Conservation (phyloP, 2,329 filamentous ascomycete species). For the Aureobasidium sp. region DNA sequence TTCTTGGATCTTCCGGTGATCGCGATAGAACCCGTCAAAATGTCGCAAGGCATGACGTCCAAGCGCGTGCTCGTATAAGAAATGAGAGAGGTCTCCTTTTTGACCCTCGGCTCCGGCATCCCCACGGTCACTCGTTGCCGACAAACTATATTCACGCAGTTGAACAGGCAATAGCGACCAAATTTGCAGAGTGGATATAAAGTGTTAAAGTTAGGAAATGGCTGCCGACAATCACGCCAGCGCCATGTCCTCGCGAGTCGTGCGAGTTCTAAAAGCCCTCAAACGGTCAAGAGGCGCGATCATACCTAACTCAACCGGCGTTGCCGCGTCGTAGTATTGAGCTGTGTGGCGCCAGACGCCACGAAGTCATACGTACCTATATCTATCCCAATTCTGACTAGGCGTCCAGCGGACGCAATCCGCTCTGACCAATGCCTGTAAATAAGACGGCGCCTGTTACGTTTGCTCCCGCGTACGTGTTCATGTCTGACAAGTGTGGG, state of each 20-base stretch:
- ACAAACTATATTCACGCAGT: background rate
- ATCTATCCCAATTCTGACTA: background rate
- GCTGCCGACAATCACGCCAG: background rate
- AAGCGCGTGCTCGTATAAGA: background rate
- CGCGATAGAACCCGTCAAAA: background rate
- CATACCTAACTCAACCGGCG: background rate
- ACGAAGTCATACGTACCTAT: conserved; percentile 6
- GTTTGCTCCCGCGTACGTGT: background rate
- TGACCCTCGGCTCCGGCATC: background rate
- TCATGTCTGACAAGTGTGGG: conserved; percentile 3
- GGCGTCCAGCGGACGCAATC: background rate
- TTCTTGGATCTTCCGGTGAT: background rate
- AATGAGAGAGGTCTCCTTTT: background rate
- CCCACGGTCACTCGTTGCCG: background rate
- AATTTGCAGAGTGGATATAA: background rate
- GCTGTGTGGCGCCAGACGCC: background rate
- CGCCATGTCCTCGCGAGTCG: background rate
- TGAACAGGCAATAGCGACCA: background rate
- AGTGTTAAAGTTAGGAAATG: background rate
- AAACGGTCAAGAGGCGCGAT: background rate
- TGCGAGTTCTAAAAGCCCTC: background rate
- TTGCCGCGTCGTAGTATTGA: conserved; percentile 2
- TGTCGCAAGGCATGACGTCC: background rate
- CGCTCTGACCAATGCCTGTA: conserved; percentile 2
- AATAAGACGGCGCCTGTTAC: background rate